These are phyloP conservation scores for Aegilops umbellulata DNA, from an alignment of 176 grass and related monocot genomes.

Conservation along the genomic window DNA sequence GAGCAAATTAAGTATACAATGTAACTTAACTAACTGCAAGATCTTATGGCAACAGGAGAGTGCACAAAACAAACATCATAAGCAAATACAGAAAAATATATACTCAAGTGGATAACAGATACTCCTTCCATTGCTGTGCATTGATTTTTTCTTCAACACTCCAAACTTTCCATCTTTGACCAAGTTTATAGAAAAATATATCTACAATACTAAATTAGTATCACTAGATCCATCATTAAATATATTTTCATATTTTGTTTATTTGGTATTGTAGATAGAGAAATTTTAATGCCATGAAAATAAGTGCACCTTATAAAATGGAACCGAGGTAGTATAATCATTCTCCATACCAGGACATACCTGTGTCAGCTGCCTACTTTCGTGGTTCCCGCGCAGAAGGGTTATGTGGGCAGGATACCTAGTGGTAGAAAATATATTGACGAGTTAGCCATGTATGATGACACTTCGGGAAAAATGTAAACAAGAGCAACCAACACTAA, in stretches of 20 bases:
- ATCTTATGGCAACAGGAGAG: not conserved
- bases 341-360: slow-evolving; percentile 42
- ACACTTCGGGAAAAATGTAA: not conserved
- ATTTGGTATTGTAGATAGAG: too few relatives aligned
- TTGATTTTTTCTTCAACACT: too few relatives aligned
- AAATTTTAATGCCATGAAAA: too few relatives aligned
- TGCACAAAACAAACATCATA: not conserved
- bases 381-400: slow-evolving; percentile 97
- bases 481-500: not conserved
- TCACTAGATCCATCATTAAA: too few relatives aligned
- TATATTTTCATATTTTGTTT: too few relatives aligned
- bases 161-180: too few relatives aligned
- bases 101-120: not conserved
- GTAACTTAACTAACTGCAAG: not conserved
- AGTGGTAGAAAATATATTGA: not conserved
- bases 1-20: not conserved
- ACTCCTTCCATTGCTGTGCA: too few relatives aligned
- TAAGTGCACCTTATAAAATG: too few relatives aligned
- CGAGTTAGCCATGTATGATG: slow-evolving; percentile 8
- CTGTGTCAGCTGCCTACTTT: slow-evolving; percentile 98
- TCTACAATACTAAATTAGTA: too few relatives aligned
- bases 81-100: not conserved
- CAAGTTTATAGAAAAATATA: too few relatives aligned
- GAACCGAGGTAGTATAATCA: too few relatives aligned
- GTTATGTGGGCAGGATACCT: slow-evolving; percentile 99